phyloP scores from a whole-genome alignment of 2,329 filamentous ascomycete species.

The Grosmannia clavigera region DNA sequence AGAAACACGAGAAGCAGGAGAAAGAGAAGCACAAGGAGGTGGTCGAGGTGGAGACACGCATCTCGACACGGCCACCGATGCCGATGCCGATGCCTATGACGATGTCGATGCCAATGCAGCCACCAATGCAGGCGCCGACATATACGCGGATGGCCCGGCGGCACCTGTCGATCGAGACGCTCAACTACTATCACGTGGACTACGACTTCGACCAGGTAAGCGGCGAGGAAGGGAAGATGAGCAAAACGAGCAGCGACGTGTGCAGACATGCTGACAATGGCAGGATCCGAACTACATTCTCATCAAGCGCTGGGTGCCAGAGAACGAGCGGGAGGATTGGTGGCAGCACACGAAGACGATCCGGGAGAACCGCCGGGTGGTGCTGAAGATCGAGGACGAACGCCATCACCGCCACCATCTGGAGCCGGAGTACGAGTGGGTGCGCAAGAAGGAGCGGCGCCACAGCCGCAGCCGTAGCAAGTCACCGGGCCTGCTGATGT shows the following conservation, averaged over 20 bases:
- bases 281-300: constrained; percentile 58
- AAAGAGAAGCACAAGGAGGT: constrained; percentile 4
- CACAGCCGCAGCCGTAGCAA: constrained; percentile 46
- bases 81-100: neutral
- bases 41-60: constrained; percentile 7
- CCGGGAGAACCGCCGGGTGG: constrained; percentile 41
- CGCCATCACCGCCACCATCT: constrained; percentile 28
- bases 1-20: constrained; percentile 23
- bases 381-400: constrained; percentile 34
- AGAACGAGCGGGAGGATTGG: constrained; percentile 57
- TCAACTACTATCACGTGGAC: constrained; percentile 42
- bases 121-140: constrained; percentile 23
- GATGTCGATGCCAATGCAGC: neutral
- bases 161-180: constrained; percentile 50
- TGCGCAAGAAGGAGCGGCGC: constrained; percentile 44
- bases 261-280: constrained; percentile 19
- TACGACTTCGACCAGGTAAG: constrained; percentile 45
- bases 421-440: constrained; percentile 36
- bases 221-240: too few relatives aligned
- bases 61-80: neutral
- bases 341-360: constrained; percentile 59
- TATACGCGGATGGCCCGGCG: constrained; percentile 52
- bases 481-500: constrained; percentile 44
- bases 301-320: constrained; percentile 58
- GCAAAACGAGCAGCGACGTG: neutral